phyloP scores from a whole-genome alignment of 768 basidiomycete species.

The Phaeolepiota aurea region DNA sequence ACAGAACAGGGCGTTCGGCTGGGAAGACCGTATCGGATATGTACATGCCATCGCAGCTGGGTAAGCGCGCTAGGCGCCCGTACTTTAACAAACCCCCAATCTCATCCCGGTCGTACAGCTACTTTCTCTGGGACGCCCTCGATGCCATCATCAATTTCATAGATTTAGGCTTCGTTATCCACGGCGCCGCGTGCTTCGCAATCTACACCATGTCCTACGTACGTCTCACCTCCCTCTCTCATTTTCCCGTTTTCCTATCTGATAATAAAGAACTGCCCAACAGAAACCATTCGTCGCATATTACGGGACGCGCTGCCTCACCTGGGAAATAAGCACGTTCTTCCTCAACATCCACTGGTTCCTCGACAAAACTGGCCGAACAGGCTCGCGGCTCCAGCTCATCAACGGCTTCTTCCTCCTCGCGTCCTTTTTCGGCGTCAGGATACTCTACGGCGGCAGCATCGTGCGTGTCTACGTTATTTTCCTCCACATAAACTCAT shows the following conservation, averaged over 20 bases:
- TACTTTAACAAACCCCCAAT: background rate
- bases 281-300: slow-evolving; percentile 75
- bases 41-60: slow-evolving; percentile 65
- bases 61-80: slow-evolving; percentile 25
- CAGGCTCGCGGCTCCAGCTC: slow-evolving; percentile 59
- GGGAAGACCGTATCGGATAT: slow-evolving; percentile 49
- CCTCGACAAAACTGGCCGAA: slow-evolving; percentile 68
- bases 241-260: slow-evolving; percentile 4
- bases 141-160: slow-evolving; percentile 63
- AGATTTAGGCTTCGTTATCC: slow-evolving; percentile 68
- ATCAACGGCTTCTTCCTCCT: slow-evolving; percentile 67
- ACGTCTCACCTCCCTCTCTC: slow-evolving; percentile 17
- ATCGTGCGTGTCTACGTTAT: slow-evolving; percentile 22
- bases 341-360: slow-evolving; percentile 90
- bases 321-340: slow-evolving; percentile 84
- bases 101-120: slow-evolving; percentile 25
- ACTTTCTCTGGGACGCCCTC: slow-evolving; percentile 80
- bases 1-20: slow-evolving; percentile 70
- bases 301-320: slow-evolving; percentile 66
- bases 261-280: background rate
- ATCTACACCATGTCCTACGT: slow-evolving; percentile 71
- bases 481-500: background rate
- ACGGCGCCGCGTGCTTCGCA: slow-evolving; percentile 61
- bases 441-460: slow-evolving; percentile 63
- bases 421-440: slow-evolving; percentile 56